Conservation (phyloP, 495 filamentous ascomycete genomes). For the Apodospora peruviana region DNA sequence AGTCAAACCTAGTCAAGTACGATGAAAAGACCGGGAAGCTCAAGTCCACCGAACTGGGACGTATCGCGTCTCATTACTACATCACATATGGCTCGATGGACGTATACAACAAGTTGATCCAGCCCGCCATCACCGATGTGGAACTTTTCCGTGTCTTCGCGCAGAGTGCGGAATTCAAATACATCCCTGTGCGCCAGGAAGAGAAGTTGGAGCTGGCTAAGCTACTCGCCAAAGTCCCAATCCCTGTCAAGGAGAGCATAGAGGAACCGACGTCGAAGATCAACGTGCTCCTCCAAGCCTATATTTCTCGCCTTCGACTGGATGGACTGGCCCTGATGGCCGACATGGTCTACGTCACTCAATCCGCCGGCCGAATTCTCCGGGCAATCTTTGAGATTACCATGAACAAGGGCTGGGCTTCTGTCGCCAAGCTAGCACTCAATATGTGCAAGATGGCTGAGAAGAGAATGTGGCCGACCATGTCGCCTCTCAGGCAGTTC, state of each 20-base stretch:
- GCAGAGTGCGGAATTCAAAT: conserved; percentile 97
- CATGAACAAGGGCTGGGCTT: conserved; percentile 92
- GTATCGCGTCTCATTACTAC: conserved; percentile 97
- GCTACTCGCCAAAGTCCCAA: conserved; percentile 79
- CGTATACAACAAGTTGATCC: conserved; percentile 91
- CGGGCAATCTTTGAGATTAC: conserved; percentile 95
- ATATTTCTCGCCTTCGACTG: conserved; percentile 89
- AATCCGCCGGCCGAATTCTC: conserved; percentile 93
- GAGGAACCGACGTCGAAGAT: conserved; percentile 98
- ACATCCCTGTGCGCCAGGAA: conserved; percentile 95
- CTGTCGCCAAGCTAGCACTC: conserved; percentile 85
- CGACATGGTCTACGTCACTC: conserved; percentile 97
- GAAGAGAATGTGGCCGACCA: conserved; percentile 98
- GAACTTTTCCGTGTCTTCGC: conserved; percentile 98
- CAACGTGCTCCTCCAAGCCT: conserved; percentile 96
- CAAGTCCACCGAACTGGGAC: conserved; percentile 87
- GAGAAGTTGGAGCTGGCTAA: conserved; percentile 96
- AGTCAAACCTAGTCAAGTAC: conserved; percentile 84
- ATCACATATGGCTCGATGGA: conserved; percentile 95
- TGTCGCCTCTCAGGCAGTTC: conserved; percentile 93
- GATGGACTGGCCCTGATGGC: conserved; percentile 96
- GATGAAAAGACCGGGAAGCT: conserved; percentile 89
- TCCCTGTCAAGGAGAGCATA: conserved; percentile 95
- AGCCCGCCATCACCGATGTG: conserved; percentile 83
- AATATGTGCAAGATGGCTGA: conserved; percentile 99